These are phyloP conservation scores for Amaranthus palmeri DNA, from an alignment of 148 eudicot genomes.

Conservation along the genomic window DNA sequence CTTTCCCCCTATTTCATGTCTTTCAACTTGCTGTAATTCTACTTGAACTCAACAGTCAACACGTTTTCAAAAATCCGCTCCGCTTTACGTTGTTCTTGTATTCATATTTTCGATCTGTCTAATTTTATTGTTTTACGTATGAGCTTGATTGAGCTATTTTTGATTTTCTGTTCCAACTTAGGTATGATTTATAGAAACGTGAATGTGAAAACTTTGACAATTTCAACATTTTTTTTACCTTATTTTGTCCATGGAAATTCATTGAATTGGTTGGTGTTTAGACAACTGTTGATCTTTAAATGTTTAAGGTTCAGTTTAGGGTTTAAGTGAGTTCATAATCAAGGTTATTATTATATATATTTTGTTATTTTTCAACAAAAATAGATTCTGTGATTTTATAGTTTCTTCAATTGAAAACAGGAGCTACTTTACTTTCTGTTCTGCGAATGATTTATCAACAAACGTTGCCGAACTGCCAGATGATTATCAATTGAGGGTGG, in stretches of 20 bases:
- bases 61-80: too few relatives aligned
- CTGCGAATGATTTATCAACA: not conserved
- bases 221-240: not conserved
- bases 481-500: not conserved
- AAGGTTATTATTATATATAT: not conserved
- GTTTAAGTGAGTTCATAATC: too few relatives aligned
- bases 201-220: too few relatives aligned
- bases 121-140: not conserved
- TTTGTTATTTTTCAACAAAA: not conserved
- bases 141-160: not conserved
- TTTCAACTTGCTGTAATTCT: not conserved
- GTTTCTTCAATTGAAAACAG: slow-evolving; percentile 5
- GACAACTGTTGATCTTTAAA: not conserved
- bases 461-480: not conserved
- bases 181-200: too few relatives aligned
- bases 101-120: not conserved
- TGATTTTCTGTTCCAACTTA: not conserved
- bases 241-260: not conserved
- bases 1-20: too few relatives aligned
- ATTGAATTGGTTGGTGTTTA: not conserved
- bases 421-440: not conserved
- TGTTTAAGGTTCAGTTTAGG: not conserved
- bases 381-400: not conserved
- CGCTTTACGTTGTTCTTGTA: not conserved
- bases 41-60: not conserved